Base-by-base conservation (phyloP, 805 yeast genomes). In the Suhomyces emberorum region DNA sequence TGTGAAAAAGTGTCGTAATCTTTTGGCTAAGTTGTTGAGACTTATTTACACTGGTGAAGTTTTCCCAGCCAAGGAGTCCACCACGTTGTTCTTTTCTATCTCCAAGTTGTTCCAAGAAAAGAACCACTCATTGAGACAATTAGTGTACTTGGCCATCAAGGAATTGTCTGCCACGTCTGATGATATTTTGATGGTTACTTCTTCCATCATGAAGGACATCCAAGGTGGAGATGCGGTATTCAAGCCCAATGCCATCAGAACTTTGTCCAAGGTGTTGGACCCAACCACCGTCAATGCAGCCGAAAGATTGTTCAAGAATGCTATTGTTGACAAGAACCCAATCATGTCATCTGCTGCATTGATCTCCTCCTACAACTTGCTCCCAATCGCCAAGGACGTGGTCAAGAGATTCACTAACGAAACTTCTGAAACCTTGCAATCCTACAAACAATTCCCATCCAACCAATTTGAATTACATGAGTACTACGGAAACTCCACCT, bases 201-300 rank as follows among this genome's bases (percentile, higher is more conserved):
- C 96, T 2, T 88, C 96, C 18, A 89, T 93, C 56, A 93, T 93
- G 97, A 89, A 89, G 65, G 98, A 93, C 65, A 87, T 93, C 37
- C 97, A 95, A 65, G 82, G 81, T 47, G 91, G 91, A 39, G 95
- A 87, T 41, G 69, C 78, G 46, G 69, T 88, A 43, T 88, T 83
- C 64, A 88, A 88, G 56, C 96, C 98, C 38, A 84, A 93, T 57
- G 98, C 98, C 16, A 83, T 93, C 45, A 80, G 98, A 61, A 84
- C 98, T 0, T 74, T 93, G 52, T 79, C 89, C 15, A 77, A 95
- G 47, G 95, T 93, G 24, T 73, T 93, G 55, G 98, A 93, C 59
- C 84, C 81, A 15, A 74, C 88, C 21, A 89, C 96, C 7, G 95
- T 95, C 31, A 89, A 88, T 50, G 86, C 95, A 28, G 85, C 95